Percentiles rank a stretch among this genome's conserved stretches.
Conservation (phyloP, 2,329 filamentous ascomycete species). For the Cryphonectria naterciae region DNA sequence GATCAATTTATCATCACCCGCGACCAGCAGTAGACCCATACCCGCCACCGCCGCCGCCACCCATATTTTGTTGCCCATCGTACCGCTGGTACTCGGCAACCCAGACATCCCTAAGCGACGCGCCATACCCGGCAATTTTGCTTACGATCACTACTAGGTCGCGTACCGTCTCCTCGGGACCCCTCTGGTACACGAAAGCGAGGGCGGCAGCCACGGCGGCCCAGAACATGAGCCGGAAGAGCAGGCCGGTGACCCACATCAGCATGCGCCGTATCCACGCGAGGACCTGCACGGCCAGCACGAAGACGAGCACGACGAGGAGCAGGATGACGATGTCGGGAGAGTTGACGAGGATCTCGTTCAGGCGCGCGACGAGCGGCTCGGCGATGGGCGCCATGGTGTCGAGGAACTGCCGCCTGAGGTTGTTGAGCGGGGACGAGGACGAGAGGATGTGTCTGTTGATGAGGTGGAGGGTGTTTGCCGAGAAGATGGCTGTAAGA, state of each 20-base stretch:
- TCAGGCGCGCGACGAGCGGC: constrained; percentile 48
- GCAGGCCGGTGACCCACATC: constrained; percentile 75
- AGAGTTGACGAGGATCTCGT: constrained; percentile 42
- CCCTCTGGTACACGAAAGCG: constrained; percentile 66
- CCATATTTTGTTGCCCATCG: constrained; percentile 50
- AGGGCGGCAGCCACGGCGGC: constrained; percentile 57
- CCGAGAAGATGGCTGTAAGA: constrained; percentile 40
- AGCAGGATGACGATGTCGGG: constrained; percentile 50
- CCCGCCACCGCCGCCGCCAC: constrained; percentile 27
- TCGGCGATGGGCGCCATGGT: constrained; percentile 46
- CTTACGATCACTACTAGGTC: constrained; percentile 56
- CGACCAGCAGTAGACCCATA: constrained; percentile 2
- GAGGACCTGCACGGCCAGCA: constrained; percentile 67
- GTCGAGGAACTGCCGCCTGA: constrained; percentile 42
- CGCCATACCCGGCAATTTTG: constrained; percentile 51
- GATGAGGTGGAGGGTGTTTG: constrained; percentile 49
- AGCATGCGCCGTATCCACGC: constrained; percentile 72
- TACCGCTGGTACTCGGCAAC: constrained; percentile 61
- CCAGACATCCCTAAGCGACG: constrained; percentile 59
- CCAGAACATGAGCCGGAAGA: constrained; percentile 68
- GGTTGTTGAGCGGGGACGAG: constrained; percentile 48
- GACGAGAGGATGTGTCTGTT: constrained; percentile 53
- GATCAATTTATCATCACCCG: constrained; percentile 1
- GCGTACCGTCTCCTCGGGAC: constrained; percentile 64
- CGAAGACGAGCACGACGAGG: constrained; percentile 57